Conservation (phyloP, 257 asterid species). For the Ocimum tenuiflorum region DNA sequence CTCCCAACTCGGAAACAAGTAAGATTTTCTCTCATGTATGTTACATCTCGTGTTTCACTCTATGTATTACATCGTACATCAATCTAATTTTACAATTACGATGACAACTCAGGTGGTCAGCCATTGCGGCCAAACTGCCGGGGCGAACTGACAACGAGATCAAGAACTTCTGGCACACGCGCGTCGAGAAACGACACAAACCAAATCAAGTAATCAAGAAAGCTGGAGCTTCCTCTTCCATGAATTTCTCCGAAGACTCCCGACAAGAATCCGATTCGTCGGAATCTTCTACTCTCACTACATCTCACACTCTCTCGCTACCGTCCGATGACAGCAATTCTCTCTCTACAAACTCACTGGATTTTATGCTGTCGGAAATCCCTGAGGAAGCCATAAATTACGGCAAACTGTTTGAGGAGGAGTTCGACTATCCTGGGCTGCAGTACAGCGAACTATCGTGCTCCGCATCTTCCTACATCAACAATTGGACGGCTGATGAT, state of each 20-base stretch:
- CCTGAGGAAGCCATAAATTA: not conserved
- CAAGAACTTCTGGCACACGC: slow-evolving; percentile 32
- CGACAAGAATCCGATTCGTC: not conserved
- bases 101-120: slow-evolving; percentile 22
- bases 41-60: not conserved
- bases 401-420: not conserved
- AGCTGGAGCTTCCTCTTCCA: not conserved
- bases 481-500: slow-evolving; percentile 12
- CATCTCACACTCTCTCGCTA: not conserved
- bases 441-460: slow-evolving; percentile 14
- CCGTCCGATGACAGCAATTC: not conserved
- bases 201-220: not conserved
- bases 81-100: too few species aligned
- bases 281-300: not conserved
- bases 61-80: too few species aligned
- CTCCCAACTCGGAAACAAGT: slow-evolving; percentile 26
- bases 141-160: slow-evolving; percentile 32
- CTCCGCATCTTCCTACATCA: slow-evolving; percentile 17
- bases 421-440: slow-evolving; percentile 10
- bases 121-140: slow-evolving; percentile 22
- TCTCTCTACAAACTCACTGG: not conserved
- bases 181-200: slow-evolving; percentile 5
- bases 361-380: slow-evolving; percentile 3
- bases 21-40: not conserved
- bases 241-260: not conserved